Evolutionary conservation across 2,329 filamentous ascomycete genomes (phyloP).

Genomic region (Neonectria punicea): DNA sequence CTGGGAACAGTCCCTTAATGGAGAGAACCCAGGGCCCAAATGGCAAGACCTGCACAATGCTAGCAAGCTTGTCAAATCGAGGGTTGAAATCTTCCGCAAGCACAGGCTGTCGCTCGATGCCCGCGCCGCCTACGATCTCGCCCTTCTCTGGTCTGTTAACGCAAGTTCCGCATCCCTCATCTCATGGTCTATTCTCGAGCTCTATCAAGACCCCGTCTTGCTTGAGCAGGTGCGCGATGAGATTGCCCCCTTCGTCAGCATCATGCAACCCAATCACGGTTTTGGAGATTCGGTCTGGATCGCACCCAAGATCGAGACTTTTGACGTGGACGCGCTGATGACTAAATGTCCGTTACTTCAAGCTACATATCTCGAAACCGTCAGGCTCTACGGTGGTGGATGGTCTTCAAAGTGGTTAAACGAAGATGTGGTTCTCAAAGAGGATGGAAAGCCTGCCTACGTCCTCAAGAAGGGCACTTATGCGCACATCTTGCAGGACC

Average conservation of each 20-base stretch:
- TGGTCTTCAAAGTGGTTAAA: constrained; percentile 46
- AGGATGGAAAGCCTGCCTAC: constrained; percentile 39
- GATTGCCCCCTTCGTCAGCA: constrained; percentile 47
- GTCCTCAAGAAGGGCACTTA: constrained; percentile 49
- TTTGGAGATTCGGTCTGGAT: constrained; percentile 51
- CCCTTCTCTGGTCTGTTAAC: constrained; percentile 52
- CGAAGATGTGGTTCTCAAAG: constrained; percentile 47
- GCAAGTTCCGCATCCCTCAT: constrained; percentile 51
- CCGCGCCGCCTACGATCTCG: constrained; percentile 49
- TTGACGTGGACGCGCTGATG: constrained; percentile 51
- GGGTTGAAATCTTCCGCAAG: constrained; percentile 45
- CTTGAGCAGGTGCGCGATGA: constrained; percentile 52
- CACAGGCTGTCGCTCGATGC: constrained; percentile 45
- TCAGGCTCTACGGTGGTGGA: constrained; percentile 51
- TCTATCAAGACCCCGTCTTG: constrained; percentile 52
- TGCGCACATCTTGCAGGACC: constrained; percentile 47
- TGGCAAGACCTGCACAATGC: constrained; percentile 53
- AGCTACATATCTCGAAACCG: constrained; percentile 53
- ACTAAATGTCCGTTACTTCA: constrained; percentile 52
- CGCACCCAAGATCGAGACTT: constrained; percentile 45
- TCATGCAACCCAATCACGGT: constrained; percentile 48
- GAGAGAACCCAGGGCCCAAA: constrained; percentile 44
- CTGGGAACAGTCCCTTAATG: constrained; percentile 47
- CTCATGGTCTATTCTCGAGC: constrained; percentile 55
- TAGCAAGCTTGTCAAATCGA: constrained; percentile 46